These are phyloP conservation scores for Bisporella sp. DNA, from an alignment of 2,329 filamentous ascomycete genomes.

Conservation along the genomic window DNA sequence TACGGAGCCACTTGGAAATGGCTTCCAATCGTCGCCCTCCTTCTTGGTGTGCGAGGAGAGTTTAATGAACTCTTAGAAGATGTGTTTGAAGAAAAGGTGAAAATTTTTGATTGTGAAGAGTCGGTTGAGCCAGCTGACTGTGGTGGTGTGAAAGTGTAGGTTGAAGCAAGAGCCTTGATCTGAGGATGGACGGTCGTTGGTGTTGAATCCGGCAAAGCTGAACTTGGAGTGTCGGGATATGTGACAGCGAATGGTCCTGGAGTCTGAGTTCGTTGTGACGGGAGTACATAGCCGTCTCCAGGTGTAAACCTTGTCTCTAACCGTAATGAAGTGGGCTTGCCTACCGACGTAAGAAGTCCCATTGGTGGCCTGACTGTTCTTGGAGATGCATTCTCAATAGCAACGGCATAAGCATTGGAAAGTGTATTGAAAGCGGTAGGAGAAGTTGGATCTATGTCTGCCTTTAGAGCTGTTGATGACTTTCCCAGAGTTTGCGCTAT, in stretches of 20 bases:
- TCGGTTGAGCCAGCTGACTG: slow-evolving; percentile 25
- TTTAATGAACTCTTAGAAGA: slow-evolving; percentile 13
- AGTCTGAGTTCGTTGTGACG: slow-evolving; percentile 25
- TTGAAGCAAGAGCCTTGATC: slow-evolving; percentile 10
- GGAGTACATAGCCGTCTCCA: slow-evolving; percentile 15
- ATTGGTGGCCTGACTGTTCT: slow-evolving; percentile 27
- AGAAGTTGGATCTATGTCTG: slow-evolving; percentile 47
- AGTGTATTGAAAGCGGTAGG: slow-evolving; percentile 60
- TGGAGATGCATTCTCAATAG: slow-evolving; percentile 52
- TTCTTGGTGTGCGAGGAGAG: slow-evolving; percentile 33
- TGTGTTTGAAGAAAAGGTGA: slow-evolving; percentile 21
- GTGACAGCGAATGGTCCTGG: slow-evolving; percentile 25
- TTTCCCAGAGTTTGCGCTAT: slow-evolving; percentile 33
- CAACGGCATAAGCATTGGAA: slow-evolving; percentile 56
- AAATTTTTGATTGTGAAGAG: slow-evolving; percentile 14
- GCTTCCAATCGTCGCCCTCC: slow-evolving; percentile 29
- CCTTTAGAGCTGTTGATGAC: slow-evolving; percentile 35
- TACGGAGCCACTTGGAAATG: slow-evolving; percentile 39
- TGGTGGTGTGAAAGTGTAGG: slow-evolving; percentile 27
- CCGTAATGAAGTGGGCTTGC: slow-evolving; percentile 26
- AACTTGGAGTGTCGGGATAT: slow-evolving; percentile 27
- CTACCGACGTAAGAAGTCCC: slow-evolving; percentile 13
- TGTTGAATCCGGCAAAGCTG: slow-evolving; percentile 16
- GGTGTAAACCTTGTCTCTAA: slow-evolving; percentile 20
- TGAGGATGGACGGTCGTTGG: slow-evolving; percentile 16